Base-by-base conservation (phyloP, 2,329 filamentous ascomycete genomes). In the Colletotrichum tropicale region DNA sequence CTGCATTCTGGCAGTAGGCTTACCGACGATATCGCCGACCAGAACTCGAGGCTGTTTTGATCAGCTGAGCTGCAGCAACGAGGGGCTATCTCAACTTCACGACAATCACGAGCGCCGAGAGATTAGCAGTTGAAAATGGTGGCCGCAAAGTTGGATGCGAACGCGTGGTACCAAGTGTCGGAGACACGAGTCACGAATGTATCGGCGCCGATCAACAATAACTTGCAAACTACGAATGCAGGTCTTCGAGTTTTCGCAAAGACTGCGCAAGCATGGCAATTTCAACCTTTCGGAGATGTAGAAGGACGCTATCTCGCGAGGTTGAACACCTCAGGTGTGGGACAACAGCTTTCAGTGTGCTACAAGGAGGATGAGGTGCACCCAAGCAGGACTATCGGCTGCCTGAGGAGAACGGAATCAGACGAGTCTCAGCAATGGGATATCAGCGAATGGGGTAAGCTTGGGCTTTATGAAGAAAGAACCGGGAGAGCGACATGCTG, bases 161-260 rank as follows among this genome's bases (percentile, higher is more conserved):
- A 85, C 66, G 81, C 76, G 21, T 85, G 84, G 84, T 84, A 83
- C 73, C 79, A 83, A 56, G 52, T 85, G n/a, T 81, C 80, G 6
- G 84, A 85, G 70, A 78, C 72, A 15, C 81, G 83, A n/a, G 82
- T 85, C n/a, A 83, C 84, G 72, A 76, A 78, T 16, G 79, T 80
- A 28, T 71, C 76, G 13, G 77, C 74, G 18, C 56, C 75, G 0
- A 48, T 60, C n/a, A n/a, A 43, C 5, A 62, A 66, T 36, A 80
- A 75, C 52, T 68, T 81, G 28, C 75, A 78, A 10, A 34, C 67
- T 6, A 66, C 74, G 43, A 69, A 75, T 18, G 78, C 77, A 65
- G 71, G 73, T 15, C 73, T 83, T 43, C 74, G 77, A 58, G 80
- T 84, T 6, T 78, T 77, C 69, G 32, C 61, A 9, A 48, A 62